These are phyloP conservation scores for Zangia roseola DNA, from an alignment of 768 basidiomycete species.

Conservation along the genomic window DNA sequence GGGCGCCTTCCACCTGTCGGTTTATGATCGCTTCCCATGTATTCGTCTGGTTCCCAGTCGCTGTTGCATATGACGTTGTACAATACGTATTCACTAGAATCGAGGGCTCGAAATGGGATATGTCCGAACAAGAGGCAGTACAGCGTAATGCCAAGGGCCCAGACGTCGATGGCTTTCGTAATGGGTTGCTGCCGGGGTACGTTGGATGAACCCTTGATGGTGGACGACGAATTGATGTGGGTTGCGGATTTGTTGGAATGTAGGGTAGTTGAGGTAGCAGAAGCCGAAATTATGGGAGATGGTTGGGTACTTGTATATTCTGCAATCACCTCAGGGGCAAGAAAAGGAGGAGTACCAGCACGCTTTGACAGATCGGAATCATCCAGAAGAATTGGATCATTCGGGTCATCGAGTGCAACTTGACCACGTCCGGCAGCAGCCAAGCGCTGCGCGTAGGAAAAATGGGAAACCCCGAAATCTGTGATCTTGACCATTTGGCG, in stretches of 20 bases:
- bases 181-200: conserved; percentile 49
- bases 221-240: conserved; percentile 30
- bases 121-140: conserved; percentile 91
- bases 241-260: conserved; percentile 29
- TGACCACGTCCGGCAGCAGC: conserved; percentile 53
- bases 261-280: conserved; percentile 30
- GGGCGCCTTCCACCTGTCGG: conserved; percentile 63
- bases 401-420: conserved; percentile 40
- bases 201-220: conserved; percentile 26
- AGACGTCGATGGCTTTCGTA: conserved; percentile 94
- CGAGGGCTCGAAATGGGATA: conserved; percentile 70
- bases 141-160: conserved; percentile 95
- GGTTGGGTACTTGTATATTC: conserved; percentile 48
- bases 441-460: conserved; percentile 84
- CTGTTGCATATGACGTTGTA: conserved; percentile 78
- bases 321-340: conserved; percentile 91
- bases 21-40: conserved; percentile 71
- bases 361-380: conserved; percentile 87
- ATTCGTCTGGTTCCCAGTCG: conserved; percentile 65
- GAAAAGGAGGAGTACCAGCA: conserved; percentile 94
- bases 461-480: conserved; percentile 97
- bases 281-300: conserved; percentile 32
- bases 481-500: conserved; percentile 92
- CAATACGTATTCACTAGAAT: conserved; percentile 65
- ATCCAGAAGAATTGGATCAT: conserved; percentile 70